These are phyloP conservation scores for Paramyrothecium sp. DNA, from an alignment of 2,329 filamentous ascomycete species.

Conservation along the genomic window DNA sequence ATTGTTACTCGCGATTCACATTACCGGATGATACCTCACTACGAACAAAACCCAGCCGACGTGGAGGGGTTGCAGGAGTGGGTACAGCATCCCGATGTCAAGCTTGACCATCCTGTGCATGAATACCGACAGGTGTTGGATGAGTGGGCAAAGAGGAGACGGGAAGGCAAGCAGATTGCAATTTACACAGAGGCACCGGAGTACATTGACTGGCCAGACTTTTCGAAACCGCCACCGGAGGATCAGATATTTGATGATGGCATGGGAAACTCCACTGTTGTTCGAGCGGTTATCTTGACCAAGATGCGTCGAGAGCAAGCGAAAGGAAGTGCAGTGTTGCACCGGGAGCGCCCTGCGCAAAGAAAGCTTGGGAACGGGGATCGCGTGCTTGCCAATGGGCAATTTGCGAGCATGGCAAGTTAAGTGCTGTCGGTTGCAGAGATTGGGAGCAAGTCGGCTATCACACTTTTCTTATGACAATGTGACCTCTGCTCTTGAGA, in stretches of 20 bases:
- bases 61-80: conserved; percentile 19
- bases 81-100: conserved; percentile 27
- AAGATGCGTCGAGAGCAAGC: conserved; percentile 11
- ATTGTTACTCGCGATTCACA: conserved; percentile 27
- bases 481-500: too few species aligned
- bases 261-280: not conserved
- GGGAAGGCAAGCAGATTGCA: conserved; percentile 1
- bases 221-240: conserved; percentile 9
- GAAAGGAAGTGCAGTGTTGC: conserved; percentile 12
- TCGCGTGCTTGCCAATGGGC: too few species aligned
- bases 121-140: conserved; percentile 19
- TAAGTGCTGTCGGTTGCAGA: too few species aligned
- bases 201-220: conserved; percentile 17
- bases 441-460: too few species aligned
- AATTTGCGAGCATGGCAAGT: too few species aligned
- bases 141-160: conserved; percentile 17
- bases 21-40: conserved; percentile 16
- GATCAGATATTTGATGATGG: not conserved
- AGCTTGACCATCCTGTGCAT: conserved; percentile 25
- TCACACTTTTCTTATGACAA: too few species aligned
- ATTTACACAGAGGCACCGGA: not conserved
- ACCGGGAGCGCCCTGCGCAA: conserved; percentile 21
- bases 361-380: not conserved
- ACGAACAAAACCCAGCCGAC: conserved; percentile 19
- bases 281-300: conserved; percentile 4